phyloP scores from a whole-genome alignment of 2,329 filamentous ascomycete species.

The Fusarium protoensiforme region DNA sequence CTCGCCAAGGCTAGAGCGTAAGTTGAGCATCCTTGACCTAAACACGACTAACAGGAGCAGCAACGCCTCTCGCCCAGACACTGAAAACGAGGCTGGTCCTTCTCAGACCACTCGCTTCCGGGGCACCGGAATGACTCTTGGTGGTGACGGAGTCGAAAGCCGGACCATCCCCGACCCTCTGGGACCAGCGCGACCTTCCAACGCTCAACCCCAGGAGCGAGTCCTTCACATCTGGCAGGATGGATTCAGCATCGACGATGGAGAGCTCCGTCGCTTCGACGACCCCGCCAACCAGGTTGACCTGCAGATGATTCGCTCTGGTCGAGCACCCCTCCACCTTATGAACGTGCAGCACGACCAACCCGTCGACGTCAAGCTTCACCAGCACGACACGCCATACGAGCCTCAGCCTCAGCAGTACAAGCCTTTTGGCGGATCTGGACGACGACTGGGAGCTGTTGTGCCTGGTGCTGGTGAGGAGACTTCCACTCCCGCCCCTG shows the following conservation, averaged over 20 bases:
- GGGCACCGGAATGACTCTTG: slow-evolving; percentile 79
- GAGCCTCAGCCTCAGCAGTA: slow-evolving; percentile 78
- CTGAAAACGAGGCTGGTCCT: slow-evolving; percentile 60
- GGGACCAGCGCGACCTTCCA: slow-evolving; percentile 43
- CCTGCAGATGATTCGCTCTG: slow-evolving; percentile 79
- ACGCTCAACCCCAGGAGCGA: slow-evolving; percentile 68
- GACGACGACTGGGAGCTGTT: slow-evolving; percentile 80
- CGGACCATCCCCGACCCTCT: slow-evolving; percentile 73
- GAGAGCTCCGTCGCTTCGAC: slow-evolving; percentile 80
- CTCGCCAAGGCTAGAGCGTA: slow-evolving; percentile 72
- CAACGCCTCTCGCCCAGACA: slow-evolving; percentile 68
- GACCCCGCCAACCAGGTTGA: slow-evolving; percentile 80
- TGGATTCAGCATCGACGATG: slow-evolving; percentile 88
- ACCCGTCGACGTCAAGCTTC: slow-evolving; percentile 81
- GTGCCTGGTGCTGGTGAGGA: slow-evolving; percentile 68
- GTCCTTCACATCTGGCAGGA: slow-evolving; percentile 84
- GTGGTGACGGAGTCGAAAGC: slow-evolving; percentile 80
- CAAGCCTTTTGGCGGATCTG: slow-evolving; percentile 78
- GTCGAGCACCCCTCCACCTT: slow-evolving; percentile 80
- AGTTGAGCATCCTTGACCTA: slow-evolving; percentile 27
- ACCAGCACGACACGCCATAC: slow-evolving; percentile 79
- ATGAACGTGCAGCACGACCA: slow-evolving; percentile 81
- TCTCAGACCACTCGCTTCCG: slow-evolving; percentile 68
- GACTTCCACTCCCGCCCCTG: slow-evolving; percentile 17
- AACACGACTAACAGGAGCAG: slow-evolving; percentile 50